Conservation (phyloP, 2,329 filamentous ascomycete genomes). For the Orbilia quercus region DNA sequence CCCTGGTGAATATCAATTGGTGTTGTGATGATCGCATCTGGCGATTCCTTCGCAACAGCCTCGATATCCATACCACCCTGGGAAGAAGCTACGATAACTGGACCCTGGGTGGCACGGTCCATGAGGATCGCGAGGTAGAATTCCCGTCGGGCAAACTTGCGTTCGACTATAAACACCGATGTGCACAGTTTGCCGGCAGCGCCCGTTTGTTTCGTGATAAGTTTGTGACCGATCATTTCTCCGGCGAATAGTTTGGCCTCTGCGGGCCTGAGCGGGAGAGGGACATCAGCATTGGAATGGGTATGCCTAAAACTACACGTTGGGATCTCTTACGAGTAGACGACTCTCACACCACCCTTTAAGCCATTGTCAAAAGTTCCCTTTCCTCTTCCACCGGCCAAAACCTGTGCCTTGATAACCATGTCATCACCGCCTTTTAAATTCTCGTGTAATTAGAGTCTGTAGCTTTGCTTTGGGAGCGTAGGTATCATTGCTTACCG, state of each 20-base stretch:
- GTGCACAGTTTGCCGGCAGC: slow-evolving; percentile 93
- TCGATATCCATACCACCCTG: slow-evolving; percentile 99
- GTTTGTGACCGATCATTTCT: slow-evolving; percentile 99
- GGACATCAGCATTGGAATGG: slow-evolving; percentile 40
- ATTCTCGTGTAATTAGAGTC: slow-evolving; percentile 51
- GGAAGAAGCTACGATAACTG: slow-evolving; percentile 96
- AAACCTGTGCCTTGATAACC: slow-evolving; percentile 99
- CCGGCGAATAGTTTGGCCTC: slow-evolving; percentile 96
- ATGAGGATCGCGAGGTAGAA: slow-evolving; percentile 99
- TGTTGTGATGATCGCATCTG: slow-evolving; percentile 93
- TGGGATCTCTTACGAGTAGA: slow-evolving; percentile 80
- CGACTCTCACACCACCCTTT: slow-evolving; percentile 97
- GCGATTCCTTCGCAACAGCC: slow-evolving; percentile 96
- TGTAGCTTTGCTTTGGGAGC: slow-evolving; percentile 57
- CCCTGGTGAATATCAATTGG: slow-evolving; percentile 92
- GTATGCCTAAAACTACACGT: background rate
- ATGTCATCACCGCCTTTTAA: slow-evolving; percentile 79
- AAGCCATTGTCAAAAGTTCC: slow-evolving; percentile 97
- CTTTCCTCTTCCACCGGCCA: slow-evolving; percentile 97
- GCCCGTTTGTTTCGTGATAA: slow-evolving; percentile 99
- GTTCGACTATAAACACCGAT: slow-evolving; percentile 98
- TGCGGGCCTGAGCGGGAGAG: slow-evolving; percentile 71
- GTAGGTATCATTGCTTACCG: slow-evolving; percentile 67
- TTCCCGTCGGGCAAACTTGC: slow-evolving; percentile 98
- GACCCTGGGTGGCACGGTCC: slow-evolving; percentile 90